phyloP scores from a whole-genome alignment of 2,329 filamentous ascomycete genomes.

The Nothopassalora personata region DNA sequence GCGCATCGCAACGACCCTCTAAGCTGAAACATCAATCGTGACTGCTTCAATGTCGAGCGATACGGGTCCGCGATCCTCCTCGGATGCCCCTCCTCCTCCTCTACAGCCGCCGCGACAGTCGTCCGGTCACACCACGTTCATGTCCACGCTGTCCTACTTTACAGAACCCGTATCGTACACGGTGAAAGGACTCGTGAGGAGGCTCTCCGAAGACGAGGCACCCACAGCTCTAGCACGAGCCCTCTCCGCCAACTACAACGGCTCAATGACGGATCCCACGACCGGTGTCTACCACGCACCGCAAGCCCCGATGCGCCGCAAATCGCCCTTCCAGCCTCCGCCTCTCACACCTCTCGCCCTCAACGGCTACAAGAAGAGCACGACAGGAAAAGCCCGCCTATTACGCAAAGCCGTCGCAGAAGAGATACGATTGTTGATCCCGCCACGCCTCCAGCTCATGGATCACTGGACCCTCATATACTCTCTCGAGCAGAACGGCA shows the following conservation, averaged over 20 bases:
- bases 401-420: conserved; percentile 73
- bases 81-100: conserved; percentile 6
- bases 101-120: conserved; percentile 24
- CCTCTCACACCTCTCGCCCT: conserved; percentile 77
- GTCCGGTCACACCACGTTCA: conserved; percentile 14
- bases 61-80: conserved; percentile 2
- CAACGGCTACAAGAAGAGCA: conserved; percentile 58
- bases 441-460: conserved; percentile 76
- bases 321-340: conserved; percentile 79
- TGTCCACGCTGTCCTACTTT: conserved; percentile 40
- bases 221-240: conserved; percentile 34
- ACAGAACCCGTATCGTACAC: conserved; percentile 47
- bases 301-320: conserved; percentile 50
- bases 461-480: conserved; percentile 85
- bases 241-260: conserved; percentile 37
- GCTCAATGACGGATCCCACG: conserved; percentile 31
- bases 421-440: conserved; percentile 85
- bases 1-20: background rate
- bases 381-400: conserved; percentile 56
- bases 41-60: conserved; percentile 2
- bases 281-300: conserved; percentile 54
- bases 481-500: conserved; percentile 86
- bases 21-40: background rate
- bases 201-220: conserved; percentile 43
- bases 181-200: conserved; percentile 43